Conservation (phyloP, 345 rosid species). For the Linum tenue region DNA sequence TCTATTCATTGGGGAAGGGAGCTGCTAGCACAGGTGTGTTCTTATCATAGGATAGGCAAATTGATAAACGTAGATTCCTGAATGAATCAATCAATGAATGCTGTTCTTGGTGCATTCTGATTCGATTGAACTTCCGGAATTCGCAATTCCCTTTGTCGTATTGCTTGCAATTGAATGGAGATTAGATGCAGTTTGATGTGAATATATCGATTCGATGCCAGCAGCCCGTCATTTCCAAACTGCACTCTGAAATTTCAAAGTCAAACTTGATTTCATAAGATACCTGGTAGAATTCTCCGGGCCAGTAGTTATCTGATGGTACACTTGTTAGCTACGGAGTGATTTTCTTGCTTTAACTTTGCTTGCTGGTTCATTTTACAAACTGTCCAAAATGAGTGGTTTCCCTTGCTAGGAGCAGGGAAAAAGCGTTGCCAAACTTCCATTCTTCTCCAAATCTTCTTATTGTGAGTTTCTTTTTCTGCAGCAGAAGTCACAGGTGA, state of each 20-base stretch:
- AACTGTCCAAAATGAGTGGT: neutral
- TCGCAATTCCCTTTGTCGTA: neutral
- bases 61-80: neutral
- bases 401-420: neutral
- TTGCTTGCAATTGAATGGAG: neutral
- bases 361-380: neutral
- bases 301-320: neutral
- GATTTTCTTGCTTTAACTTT: neutral
- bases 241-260: neutral
- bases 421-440: too few species aligned
- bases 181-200: neutral
- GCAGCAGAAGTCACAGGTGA: conserved; percentile 74
- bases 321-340: neutral
- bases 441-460: too few species aligned
- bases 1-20: conserved; percentile 66
- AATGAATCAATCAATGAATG: neutral
- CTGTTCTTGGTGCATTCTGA: neutral
- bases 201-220: neutral
- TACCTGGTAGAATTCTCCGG: neutral
- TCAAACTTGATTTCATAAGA: too few species aligned
- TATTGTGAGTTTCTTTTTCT: neutral
- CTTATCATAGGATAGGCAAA: neutral
- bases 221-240: neutral
- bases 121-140: neutral
- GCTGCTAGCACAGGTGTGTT: conserved; percentile 55